These are phyloP conservation scores for Bidens hawaiensis DNA, from an alignment of 140 eudicot species.

Conservation along the genomic window DNA sequence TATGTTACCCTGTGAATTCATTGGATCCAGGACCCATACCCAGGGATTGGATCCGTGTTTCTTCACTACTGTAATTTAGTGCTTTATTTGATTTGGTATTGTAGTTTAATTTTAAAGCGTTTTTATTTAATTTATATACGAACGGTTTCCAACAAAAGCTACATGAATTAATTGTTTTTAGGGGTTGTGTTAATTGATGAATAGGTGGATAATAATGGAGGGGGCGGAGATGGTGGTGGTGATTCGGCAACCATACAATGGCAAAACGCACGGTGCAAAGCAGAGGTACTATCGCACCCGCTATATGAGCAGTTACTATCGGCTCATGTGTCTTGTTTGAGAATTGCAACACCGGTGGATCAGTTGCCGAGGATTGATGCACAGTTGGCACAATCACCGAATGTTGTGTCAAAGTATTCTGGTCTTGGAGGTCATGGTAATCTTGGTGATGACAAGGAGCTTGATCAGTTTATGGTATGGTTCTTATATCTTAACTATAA, in stretches of 20 bases:
- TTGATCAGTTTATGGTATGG: slow-evolving; percentile 77
- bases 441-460: slow-evolving; percentile 54
- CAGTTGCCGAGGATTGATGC: slow-evolving; percentile 75
- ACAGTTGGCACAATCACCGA: slow-evolving; percentile 70
- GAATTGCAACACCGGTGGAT: slow-evolving; percentile 70
- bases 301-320: slow-evolving; percentile 63
- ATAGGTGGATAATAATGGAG: slow-evolving; percentile 25
- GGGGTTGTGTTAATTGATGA: too few species aligned
- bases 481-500: too few species aligned
- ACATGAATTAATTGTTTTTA: too few species aligned
- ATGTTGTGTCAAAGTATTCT: slow-evolving; percentile 62
- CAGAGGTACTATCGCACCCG: slow-evolving; percentile 61
- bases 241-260: slow-evolving; percentile 28
- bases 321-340: slow-evolving; percentile 70
- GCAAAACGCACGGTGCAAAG: slow-evolving; percentile 59
- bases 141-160: too few species aligned
- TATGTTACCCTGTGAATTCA: too few species aligned
- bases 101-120: too few species aligned
- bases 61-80: too few species aligned
- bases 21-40: too few species aligned
- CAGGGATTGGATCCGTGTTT: too few species aligned
- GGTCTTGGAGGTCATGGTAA: slow-evolving; percentile 32
- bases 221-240: slow-evolving; percentile 23
- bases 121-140: too few species aligned
- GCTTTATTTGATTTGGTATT: too few species aligned